Conservation (phyloP, 2,329 filamentous ascomycete genomes). For the Fusarium sp. region DNA sequence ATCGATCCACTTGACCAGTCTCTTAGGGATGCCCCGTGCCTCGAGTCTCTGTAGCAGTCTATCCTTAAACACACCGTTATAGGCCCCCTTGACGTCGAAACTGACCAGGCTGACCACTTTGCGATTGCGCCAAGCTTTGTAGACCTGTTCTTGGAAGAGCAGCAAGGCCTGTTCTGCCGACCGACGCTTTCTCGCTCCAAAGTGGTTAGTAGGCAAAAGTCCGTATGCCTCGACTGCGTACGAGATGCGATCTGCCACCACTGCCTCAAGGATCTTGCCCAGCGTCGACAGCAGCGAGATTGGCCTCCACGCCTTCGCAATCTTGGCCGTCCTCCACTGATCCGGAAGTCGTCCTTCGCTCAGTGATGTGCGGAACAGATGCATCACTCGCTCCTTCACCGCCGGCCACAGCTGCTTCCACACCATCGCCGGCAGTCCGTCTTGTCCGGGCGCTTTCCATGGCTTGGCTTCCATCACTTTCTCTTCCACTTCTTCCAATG, state of each 20-base stretch:
- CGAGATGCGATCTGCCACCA: not conserved
- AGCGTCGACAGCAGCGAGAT: slow-evolving; percentile 50
- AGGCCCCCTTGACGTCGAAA: no score
- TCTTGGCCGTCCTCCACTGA: slow-evolving; percentile 34
- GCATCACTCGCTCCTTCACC: slow-evolving; percentile 11
- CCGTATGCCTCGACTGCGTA: not conserved
- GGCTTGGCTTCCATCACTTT: slow-evolving; percentile 38
- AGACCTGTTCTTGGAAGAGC: no score
- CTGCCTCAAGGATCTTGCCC: slow-evolving; percentile 36
- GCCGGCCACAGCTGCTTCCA: slow-evolving; percentile 7
- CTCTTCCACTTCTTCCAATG: slow-evolving; percentile 4
- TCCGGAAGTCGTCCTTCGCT: not conserved
- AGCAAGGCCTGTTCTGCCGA: no score
- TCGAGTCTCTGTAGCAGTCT: no score
- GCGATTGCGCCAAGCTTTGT: no score
- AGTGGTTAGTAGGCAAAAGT: slow-evolving; percentile 1
- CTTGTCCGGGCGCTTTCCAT: not conserved
- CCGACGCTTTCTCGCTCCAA: no score
- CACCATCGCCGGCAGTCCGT: not conserved
- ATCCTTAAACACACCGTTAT: no score
- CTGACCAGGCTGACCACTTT: no score
- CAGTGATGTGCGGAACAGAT: slow-evolving; percentile 14
- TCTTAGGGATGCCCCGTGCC: no score
- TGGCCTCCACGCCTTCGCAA: slow-evolving; percentile 48
- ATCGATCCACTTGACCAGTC: no score